These are phyloP conservation scores for Melocanna baccifera DNA, from an alignment of 176 grass and related monocot species.

Conservation along the genomic window DNA sequence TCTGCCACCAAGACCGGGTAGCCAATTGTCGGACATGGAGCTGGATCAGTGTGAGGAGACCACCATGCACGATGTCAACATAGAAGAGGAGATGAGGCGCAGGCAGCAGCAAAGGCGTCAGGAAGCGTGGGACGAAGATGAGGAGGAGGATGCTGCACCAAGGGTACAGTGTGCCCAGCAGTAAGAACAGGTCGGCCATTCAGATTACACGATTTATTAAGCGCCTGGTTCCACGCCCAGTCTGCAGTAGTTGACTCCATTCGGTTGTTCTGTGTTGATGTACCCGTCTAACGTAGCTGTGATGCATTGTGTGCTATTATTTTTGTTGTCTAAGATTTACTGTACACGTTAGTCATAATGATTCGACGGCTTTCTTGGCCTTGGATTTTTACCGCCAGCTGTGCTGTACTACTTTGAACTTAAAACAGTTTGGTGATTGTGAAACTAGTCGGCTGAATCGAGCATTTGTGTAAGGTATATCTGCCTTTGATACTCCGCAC, in stretches of 20 bases:
- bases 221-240: background rate
- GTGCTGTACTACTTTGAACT: background rate
- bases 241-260: background rate
- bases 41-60: conserved; percentile 84
- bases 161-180: conserved; percentile 95
- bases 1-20: conserved; percentile 45
- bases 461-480: background rate
- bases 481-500: background rate
- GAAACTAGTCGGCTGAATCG: background rate
- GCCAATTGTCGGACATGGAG: conserved; percentile 52
- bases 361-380: background rate
- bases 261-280: background rate
- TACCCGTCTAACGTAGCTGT: background rate
- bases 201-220: background rate
- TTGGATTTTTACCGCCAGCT: background rate
- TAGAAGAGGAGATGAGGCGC: conserved; percentile 88
- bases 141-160: conserved; percentile 52
- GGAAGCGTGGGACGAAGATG: conserved; percentile 79
- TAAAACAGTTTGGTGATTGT: background rate
- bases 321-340: background rate
- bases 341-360: background rate
- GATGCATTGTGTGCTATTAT: background rate
- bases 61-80: conserved; percentile 74
- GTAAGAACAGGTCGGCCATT: conserved; percentile 21
- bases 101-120: conserved; percentile 61